These are phyloP conservation scores for Metrosideros polymorpha DNA, from an alignment of 441 rosid genomes.

Conservation along the genomic window DNA sequence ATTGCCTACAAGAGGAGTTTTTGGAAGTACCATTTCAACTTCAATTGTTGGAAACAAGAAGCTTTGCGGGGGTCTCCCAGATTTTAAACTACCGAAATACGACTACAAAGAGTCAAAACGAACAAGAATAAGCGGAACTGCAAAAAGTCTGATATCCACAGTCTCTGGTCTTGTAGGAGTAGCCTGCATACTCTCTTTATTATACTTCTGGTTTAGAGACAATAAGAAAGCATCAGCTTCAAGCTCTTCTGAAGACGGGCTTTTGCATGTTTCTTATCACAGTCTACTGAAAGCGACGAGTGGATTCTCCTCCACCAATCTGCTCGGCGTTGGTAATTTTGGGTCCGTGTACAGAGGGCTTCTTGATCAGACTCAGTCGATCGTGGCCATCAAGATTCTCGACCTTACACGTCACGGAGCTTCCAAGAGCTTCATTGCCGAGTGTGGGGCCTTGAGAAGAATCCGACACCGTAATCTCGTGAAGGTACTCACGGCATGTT, in stretches of 20 bases:
- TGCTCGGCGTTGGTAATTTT: not conserved
- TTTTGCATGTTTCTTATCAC: not conserved
- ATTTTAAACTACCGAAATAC: not conserved
- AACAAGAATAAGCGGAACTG: rapidly evolving
- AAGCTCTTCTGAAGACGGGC: not conserved
- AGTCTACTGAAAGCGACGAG: rapidly evolving
- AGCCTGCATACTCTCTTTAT: rapidly evolving
- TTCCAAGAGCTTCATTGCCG: not conserved
- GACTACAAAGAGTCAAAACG: not conserved
- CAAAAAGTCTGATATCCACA: not conserved
- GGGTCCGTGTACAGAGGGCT: not conserved
- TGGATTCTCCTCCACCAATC: not conserved
- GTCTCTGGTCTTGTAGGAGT: not conserved
- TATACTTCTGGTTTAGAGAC: rapidly evolving
- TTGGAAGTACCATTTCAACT: not conserved
- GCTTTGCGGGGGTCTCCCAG: not conserved
- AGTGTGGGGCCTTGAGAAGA: not conserved
- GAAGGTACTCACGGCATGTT: not conserved
- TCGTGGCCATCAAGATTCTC: not conserved
- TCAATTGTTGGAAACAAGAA: not conserved
- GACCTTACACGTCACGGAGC: not conserved
- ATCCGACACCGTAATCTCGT: not conserved
- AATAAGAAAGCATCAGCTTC: not conserved
- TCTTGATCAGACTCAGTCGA: not conserved
- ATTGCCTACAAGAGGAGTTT: not conserved